Conservation (phyloP, 441 rosid genomes). For the Populus trichocarpa region DNA sequence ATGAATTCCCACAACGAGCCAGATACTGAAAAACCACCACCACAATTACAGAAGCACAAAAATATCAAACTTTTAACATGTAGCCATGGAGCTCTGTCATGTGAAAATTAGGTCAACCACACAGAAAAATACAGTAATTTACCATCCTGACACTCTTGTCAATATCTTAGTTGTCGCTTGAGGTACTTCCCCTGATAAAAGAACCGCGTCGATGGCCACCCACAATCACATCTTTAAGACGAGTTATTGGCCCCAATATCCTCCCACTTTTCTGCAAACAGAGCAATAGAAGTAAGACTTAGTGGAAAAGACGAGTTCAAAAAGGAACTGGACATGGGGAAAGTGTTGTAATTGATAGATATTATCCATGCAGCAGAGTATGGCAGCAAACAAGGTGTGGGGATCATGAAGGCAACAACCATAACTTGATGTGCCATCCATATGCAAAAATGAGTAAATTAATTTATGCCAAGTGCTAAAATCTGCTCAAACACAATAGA, state of each 20-base stretch:
- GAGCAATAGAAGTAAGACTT: not conserved
- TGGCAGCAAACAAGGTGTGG: not conserved
- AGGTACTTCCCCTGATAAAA: constrained; percentile 44
- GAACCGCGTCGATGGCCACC: constrained; percentile 69
- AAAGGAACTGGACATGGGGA: not conserved
- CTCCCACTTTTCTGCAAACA: constrained; percentile 56
- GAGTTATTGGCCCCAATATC: constrained; percentile 65
- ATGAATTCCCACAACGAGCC: not conserved
- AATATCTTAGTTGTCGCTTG: constrained; percentile 43
- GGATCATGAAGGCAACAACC: not conserved
- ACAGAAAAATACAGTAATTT: constrained; percentile 26
- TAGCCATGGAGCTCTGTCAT: constrained; percentile 17
- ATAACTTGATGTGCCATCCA: not conserved
- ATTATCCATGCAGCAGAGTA: not conserved
- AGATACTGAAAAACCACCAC: constrained; percentile 6
- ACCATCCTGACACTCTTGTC: constrained; percentile 24
- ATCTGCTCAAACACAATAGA: not conserved
- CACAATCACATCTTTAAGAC: constrained; percentile 71
- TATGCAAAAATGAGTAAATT: not conserved
- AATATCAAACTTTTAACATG: constrained; percentile 20
- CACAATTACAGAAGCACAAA: constrained; percentile 22
- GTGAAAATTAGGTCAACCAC: constrained; percentile 22
- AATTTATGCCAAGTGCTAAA: not conserved
- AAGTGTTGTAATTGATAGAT: not conserved
- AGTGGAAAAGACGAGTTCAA: not conserved